Base-by-base conservation (phyloP, 495 filamentous ascomycete genomes). In the Chaetomium tenue region DNA sequence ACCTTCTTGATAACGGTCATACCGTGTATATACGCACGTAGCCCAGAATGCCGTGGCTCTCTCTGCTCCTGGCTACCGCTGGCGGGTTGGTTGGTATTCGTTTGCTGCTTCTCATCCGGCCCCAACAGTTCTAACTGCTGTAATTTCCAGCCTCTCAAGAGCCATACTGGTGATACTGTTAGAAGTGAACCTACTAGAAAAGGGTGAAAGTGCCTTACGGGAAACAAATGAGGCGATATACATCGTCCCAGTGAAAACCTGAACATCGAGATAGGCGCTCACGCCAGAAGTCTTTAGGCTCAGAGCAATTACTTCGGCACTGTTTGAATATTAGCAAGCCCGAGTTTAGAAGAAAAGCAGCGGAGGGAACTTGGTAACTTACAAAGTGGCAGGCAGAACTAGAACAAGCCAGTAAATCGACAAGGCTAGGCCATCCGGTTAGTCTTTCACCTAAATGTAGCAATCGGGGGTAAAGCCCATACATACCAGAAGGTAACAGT, bases 371-470 rank as follows among this genome's bases (percentile, higher is more conserved):
- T 26, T 5, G 42, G 4, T 16, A n/a, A 68, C 72, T 55, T 66
- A 74, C 72, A 92, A 82, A 0, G 89, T 93, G 9, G 85, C 84
- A 2, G 91, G 91, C 11, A 91, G 69, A 39, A 89, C 87, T 15
- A 94, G 79, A 8, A 83, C 74, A 22, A 94, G 71, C 91, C 91
- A 96, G 22, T 85, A 83, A n/a, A 94, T 85, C 39, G 87, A 89
- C 23, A 94, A 74, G 0, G 84, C 77, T 78, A 25, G 3, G 22
- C 20, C 4, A 22, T 15, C 26, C 47, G 61, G 40, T 63, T 28
- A 54, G 50, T 54, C 9, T 15, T n/a, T n/a, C n/a, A n/a, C 16
- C 37, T 33, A 8, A 11, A 33, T 16, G 47, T 50, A 5, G 1
- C 8, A 59, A 22, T n/a, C 9, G 2, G n/a, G 23, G 30, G 30